Evolutionary conservation across 345 rosid species (phyloP).

Genomic region (Eutrema yunnanense): DNA sequence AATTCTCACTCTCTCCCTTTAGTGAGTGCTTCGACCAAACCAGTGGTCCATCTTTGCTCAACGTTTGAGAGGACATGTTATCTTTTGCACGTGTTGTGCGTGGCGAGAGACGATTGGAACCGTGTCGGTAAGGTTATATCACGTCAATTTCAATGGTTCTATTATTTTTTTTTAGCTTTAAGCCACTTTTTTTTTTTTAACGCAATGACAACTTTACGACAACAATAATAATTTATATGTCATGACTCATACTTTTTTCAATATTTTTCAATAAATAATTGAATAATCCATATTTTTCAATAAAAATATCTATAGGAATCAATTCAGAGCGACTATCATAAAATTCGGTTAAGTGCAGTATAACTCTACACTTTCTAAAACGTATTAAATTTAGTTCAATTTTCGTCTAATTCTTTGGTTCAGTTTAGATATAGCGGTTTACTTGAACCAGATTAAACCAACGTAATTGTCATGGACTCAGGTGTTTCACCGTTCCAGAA

Average conservation of each 20-base stretch:
- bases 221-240: neutral
- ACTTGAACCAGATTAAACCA: conserved; percentile 14
- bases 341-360: neutral
- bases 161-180: neutral
- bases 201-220: neutral
- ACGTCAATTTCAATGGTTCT: neutral
- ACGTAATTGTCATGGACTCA: neutral
- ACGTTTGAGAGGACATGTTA: neutral
- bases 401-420: neutral
- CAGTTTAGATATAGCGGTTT: neutral
- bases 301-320: neutral
- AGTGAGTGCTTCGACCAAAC: neutral
- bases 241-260: neutral
- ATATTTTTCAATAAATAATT: too few relatives aligned
- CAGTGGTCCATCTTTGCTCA: neutral
- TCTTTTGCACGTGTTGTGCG: conserved; percentile 11
- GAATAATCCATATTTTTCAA: neutral
- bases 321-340: neutral
- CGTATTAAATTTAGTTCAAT: neutral
- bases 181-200: too few relatives aligned
- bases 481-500: neutral
- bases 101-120: neutral
- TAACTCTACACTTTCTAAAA: neutral
- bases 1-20: neutral
- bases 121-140: neutral